These are phyloP conservation scores for Leptomonas pyrrhocoris DNA, from an alignment of 208 protist genomes.

Conservation along the genomic window DNA sequence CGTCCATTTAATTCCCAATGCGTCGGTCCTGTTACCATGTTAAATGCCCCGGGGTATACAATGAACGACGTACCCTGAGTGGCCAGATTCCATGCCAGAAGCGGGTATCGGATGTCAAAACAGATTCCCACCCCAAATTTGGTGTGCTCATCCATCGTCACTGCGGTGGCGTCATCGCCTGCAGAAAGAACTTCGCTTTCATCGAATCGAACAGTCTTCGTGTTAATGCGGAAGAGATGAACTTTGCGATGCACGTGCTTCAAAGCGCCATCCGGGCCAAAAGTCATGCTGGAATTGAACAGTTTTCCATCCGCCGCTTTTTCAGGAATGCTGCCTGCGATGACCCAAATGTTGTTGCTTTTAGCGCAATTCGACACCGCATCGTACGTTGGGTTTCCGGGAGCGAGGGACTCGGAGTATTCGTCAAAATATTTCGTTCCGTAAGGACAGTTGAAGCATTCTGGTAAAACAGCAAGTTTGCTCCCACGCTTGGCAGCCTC, in stretches of 20 bases:
- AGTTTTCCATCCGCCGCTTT: constrained; percentile 75
- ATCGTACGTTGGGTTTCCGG: constrained; percentile 79
- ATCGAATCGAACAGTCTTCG: constrained; percentile 94
- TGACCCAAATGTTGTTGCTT: constrained; percentile 78
- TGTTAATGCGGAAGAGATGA: constrained; percentile 97
- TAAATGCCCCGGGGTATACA: constrained; percentile 97
- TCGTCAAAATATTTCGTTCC: constrained; percentile 92
- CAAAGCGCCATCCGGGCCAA: constrained; percentile 87
- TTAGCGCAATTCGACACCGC: constrained; percentile 71
- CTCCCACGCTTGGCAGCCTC: constrained; percentile 82
- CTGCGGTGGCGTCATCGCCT: constrained; percentile 67
- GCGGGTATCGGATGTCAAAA: constrained; percentile 98
- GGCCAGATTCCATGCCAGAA: constrained; percentile 84
- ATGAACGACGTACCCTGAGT: constrained; percentile 89
- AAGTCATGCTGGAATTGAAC: constrained; percentile 95
- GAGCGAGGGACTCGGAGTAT: constrained; percentile 91
- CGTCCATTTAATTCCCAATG: constrained; percentile 97
- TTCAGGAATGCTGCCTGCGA: constrained; percentile 96
- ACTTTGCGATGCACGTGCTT: constrained; percentile 93
- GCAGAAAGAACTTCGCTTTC: constrained; percentile 95
- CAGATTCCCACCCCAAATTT: constrained; percentile 98
- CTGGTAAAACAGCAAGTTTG: constrained; percentile 91
- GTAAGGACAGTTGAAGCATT: constrained; percentile 97
- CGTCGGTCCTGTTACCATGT: constrained; percentile 98
- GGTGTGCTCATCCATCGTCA: constrained; percentile 48